These are phyloP conservation scores for Domatiomyces globalis DNA, from an alignment of 2,329 filamentous ascomycete species.

Conservation along the genomic window DNA sequence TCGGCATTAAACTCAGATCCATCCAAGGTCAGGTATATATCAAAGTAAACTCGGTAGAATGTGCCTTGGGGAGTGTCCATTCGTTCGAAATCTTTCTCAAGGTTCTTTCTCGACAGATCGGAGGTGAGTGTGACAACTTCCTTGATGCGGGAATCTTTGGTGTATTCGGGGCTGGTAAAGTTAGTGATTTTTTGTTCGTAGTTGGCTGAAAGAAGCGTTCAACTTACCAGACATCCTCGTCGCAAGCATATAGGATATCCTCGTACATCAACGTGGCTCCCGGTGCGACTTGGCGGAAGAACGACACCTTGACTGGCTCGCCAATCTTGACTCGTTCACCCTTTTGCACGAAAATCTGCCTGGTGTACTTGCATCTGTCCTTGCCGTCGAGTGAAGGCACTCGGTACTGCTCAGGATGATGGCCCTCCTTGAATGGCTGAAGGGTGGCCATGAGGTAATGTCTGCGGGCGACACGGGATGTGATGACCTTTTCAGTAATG, in stretches of 20 bases:
- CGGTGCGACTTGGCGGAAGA: constrained; percentile 94
- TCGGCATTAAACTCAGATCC: constrained; percentile 97
- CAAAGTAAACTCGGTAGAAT: constrained; percentile 65
- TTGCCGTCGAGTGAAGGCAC: constrained; percentile 93
- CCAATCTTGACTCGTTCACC: constrained; percentile 98
- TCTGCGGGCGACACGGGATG: constrained; percentile 86
- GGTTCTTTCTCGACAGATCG: constrained; percentile 90
- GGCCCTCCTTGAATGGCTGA: constrained; percentile 96
- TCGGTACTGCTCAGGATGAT: constrained; percentile 95
- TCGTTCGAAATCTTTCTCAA: constrained; percentile 97
- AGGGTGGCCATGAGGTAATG: constrained; percentile 99
- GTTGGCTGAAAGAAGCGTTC: not conserved
- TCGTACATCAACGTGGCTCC: constrained; percentile 98
- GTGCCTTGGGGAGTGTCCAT: constrained; percentile 98
- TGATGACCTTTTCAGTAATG: constrained; percentile 93
- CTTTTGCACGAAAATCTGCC: constrained; percentile 97
- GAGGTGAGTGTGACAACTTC: constrained; percentile 96
- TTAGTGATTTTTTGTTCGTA: constrained; percentile 3
- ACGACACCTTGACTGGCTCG: constrained; percentile 95
- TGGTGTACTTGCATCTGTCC: constrained; percentile 95
- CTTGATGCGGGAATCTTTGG: constrained; percentile 99
- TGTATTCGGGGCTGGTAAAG: constrained; percentile 62
- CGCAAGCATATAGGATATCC: constrained; percentile 92
- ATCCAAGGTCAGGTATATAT: constrained; percentile 79
- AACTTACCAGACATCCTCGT: constrained; percentile 65